Evolutionary conservation across 192 early-diverging fungal genomes (phyloP).

Genomic region (Coemansia sp.): DNA sequence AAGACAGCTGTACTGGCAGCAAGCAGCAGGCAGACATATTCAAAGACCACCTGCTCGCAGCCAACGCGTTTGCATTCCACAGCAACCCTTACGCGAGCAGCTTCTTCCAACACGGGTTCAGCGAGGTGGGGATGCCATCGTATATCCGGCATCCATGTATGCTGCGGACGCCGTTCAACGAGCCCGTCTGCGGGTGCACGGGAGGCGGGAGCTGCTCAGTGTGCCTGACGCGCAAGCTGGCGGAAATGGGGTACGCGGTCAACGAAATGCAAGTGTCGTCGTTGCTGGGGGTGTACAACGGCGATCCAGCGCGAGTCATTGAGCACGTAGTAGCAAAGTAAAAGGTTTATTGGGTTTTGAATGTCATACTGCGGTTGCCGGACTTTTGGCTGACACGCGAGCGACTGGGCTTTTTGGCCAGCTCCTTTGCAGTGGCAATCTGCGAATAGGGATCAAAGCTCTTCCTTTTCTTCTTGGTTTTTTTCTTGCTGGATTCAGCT

Average conservation of each 20-base stretch:
- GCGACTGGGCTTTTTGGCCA: constrained; percentile 8
- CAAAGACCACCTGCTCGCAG: constrained; percentile 18
- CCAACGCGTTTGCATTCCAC: constrained; percentile 43
- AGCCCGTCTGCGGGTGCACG: constrained; percentile 12
- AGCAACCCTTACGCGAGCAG: constrained; percentile 37
- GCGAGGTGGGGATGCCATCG: constrained; percentile 36
- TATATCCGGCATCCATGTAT: constrained; percentile 32
- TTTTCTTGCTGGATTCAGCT: neutral
- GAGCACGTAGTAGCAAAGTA: too few species aligned
- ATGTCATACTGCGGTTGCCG: constrained; percentile 33
- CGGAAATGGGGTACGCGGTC: neutral
- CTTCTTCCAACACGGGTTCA: constrained; percentile 46
- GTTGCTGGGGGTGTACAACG: constrained; percentile 4
- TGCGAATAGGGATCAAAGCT: constrained; percentile 39
- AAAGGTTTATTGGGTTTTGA: constrained; percentile 38
- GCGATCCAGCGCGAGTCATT: constrained; percentile 3
- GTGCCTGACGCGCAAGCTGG: neutral
- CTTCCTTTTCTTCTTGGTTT: neutral
- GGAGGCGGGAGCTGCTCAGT: constrained; percentile 7
- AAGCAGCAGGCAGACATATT: constrained; percentile 19
- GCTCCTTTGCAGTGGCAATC: constrained; percentile 6
- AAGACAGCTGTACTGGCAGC: neutral
- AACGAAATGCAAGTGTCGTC: constrained; percentile 6
- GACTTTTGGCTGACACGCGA: constrained; percentile 18
- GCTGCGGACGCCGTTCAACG: constrained; percentile 40